Percentiles rank a stretch among this genome's conserved stretches.
Conservation (phyloP, 495 filamentous ascomycete species). For the Hyphodiscus hymeniophilus region DNA sequence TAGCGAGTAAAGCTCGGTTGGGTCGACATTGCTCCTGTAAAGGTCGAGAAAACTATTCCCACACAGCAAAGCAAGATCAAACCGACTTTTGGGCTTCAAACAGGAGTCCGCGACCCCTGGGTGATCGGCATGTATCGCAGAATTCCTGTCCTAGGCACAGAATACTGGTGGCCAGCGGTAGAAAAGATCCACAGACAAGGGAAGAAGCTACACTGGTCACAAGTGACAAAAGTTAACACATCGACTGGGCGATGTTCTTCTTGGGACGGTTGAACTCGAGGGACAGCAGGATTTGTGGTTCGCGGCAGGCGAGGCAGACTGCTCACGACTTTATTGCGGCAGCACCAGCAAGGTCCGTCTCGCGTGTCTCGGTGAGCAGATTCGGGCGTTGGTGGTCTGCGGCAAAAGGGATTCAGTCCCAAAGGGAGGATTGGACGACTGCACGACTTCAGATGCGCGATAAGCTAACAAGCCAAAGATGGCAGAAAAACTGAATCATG, state of each 20-base stretch:
- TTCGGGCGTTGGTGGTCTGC: background rate
- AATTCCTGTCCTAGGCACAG: background rate
- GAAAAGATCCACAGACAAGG: conserved; percentile 5
- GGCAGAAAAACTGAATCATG: too few relatives aligned
- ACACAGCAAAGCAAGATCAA: conserved; percentile 5
- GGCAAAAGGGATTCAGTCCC: background rate
- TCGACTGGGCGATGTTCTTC: conserved; percentile 11
- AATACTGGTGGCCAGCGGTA: conserved; percentile 9
- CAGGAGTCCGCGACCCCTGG: conserved; percentile 5
- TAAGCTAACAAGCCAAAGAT: too few relatives aligned
- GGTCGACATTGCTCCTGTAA: conserved; percentile 13
- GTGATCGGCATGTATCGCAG: background rate
- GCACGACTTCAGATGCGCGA: too few relatives aligned
- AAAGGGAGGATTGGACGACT: background rate
- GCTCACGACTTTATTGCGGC: conserved; percentile 3
- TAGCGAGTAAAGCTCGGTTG: conserved; percentile 15
- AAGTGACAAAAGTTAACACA: too few relatives aligned
- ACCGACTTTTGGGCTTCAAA: conserved; percentile 5
- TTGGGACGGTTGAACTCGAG: background rate
- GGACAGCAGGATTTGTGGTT: conserved; percentile 1
- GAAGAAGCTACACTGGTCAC: background rate
- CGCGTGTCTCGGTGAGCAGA: background rate
- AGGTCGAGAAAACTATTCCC: background rate
- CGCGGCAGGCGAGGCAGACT: conserved; percentile 13
- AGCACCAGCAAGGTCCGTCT: background rate